Evolutionary conservation across 306 rosid genomes (phyloP).

Genomic region (Gleditsia sinensis): DNA sequence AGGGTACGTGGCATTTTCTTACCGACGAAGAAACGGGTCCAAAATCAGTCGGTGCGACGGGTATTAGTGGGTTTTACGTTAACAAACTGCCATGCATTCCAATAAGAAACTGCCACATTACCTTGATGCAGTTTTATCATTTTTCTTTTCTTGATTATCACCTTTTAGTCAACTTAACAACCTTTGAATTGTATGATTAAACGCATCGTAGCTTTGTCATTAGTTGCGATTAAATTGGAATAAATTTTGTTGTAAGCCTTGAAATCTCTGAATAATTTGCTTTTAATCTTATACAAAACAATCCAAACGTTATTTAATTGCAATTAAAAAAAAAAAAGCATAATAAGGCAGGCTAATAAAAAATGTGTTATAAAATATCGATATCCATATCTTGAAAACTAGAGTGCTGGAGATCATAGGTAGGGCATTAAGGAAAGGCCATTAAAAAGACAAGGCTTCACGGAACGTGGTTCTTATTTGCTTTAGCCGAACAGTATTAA

Average conservation of each 20-base stretch:
- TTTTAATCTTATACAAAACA: too few species aligned
- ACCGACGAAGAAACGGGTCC: constrained; percentile 45
- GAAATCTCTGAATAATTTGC: too few species aligned
- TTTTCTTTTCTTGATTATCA: neutral
- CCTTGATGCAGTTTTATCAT: neutral
- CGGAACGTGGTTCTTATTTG: neutral
- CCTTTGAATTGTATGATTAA: too few species aligned
- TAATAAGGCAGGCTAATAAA: neutral
- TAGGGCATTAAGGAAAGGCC: neutral
- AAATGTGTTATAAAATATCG: neutral
- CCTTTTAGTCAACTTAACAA: too few species aligned
- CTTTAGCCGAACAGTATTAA: too few species aligned
- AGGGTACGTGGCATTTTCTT: constrained; percentile 51
- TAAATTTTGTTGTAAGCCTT: too few species aligned
- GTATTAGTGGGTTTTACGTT: constrained; percentile 24
- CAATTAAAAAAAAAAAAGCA: too few species aligned
- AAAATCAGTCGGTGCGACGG: neutral
- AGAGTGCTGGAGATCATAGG: neutral
- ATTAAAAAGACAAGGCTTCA: neutral
- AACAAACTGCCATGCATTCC: constrained; percentile 32
- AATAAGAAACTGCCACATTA: constrained; percentile 22
- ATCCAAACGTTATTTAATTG: neutral
- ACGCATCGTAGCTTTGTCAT: too few species aligned
- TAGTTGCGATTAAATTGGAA: too few species aligned
- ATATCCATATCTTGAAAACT: neutral